Percentiles rank a stretch among this genome's conserved stretches.
phyloP scores from a whole-genome alignment of 2,329 filamentous ascomycete genomes.

The Dendrostoma leiphaemia region DNA sequence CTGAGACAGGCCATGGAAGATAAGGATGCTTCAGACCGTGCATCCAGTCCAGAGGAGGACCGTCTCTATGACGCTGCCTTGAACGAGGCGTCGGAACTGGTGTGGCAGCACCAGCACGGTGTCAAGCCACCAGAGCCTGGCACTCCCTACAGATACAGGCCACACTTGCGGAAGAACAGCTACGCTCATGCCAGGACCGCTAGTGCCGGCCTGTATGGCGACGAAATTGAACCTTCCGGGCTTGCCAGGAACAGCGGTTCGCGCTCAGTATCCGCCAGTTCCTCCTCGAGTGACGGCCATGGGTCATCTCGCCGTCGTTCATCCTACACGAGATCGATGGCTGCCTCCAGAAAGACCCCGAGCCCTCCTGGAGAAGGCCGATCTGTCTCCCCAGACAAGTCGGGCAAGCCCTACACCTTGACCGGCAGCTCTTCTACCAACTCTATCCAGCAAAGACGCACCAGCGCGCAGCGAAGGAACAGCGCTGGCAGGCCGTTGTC shows the following conservation, averaged over 20 bases:
- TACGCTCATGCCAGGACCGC: slow-evolving; percentile 66
- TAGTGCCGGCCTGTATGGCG: slow-evolving; percentile 51
- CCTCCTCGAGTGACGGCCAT: slow-evolving; percentile 45
- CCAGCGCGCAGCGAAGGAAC: slow-evolving; percentile 66
- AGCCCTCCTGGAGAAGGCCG: slow-evolving; percentile 28
- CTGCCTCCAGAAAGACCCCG: slow-evolving; percentile 15
- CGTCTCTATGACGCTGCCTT: slow-evolving; percentile 69
- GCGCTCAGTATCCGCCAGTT: slow-evolving; percentile 52
- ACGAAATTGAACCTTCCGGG: slow-evolving; percentile 44
- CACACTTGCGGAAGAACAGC: slow-evolving; percentile 68
- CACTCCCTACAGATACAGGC: slow-evolving; percentile 65
- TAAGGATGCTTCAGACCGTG: slow-evolving; percentile 56
- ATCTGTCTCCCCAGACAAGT: slow-evolving; percentile 27
- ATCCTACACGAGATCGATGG: slow-evolving; percentile 17
- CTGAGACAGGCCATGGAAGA: slow-evolving; percentile 72
- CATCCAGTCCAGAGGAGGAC: slow-evolving; percentile 52
- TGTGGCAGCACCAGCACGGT: slow-evolving; percentile 72
- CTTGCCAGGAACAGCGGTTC: slow-evolving; percentile 40
- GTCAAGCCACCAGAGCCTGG: slow-evolving; percentile 54
- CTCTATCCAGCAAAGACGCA: slow-evolving; percentile 52
- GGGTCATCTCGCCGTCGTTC: slow-evolving; percentile 32
- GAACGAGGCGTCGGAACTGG: slow-evolving; percentile 74
- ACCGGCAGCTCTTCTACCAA: slow-evolving; percentile 34
- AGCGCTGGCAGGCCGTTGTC: slow-evolving; percentile 71
- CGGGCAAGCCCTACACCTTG: slow-evolving; percentile 40